Conservation (phyloP, 2,329 filamentous ascomycete genomes). For the Furcasterigmium furcatum region DNA sequence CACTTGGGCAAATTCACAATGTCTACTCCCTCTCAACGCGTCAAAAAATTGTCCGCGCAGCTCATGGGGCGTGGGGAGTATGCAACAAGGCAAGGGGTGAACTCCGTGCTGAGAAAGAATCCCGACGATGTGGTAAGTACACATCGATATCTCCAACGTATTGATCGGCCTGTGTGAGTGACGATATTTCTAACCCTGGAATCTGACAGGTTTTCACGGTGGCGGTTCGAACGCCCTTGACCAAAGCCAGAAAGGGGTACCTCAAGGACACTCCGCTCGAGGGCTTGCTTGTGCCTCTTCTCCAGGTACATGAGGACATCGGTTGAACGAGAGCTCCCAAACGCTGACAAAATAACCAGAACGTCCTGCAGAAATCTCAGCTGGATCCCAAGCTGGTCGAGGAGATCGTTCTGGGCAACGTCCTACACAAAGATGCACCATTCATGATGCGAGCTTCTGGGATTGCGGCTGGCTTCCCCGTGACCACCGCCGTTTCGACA, state of each 20-base stretch:
- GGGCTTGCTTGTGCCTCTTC: slow-evolving; percentile 59
- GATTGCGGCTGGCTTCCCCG: slow-evolving; percentile 70
- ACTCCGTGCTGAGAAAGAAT: slow-evolving; percentile 87
- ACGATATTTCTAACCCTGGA: too few relatives aligned
- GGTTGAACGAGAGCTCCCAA: too few relatives aligned
- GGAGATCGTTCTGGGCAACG: slow-evolving; percentile 73
- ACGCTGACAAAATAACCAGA: not conserved
- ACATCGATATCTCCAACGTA: too few relatives aligned
- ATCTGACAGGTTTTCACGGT: slow-evolving; percentile 47
- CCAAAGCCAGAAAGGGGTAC: slow-evolving; percentile 66
- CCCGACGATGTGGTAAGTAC: slow-evolving; percentile 74
- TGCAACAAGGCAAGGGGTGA: not conserved
- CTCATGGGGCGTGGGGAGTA: not conserved
- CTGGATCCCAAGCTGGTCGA: slow-evolving; percentile 62
- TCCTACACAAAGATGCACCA: slow-evolving; percentile 61
- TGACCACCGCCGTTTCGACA: slow-evolving; percentile 63
- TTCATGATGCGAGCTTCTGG: slow-evolving; percentile 68
- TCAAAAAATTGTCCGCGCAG: not conserved
- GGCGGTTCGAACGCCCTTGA: slow-evolving; percentile 64
- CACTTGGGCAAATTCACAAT: not conserved
- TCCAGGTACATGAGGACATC: too few relatives aligned
- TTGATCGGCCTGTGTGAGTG: not conserved
- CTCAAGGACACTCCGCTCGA: slow-evolving; percentile 72
- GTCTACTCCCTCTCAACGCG: not conserved
- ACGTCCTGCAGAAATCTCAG: too few relatives aligned